Evolutionary conservation across 495 filamentous ascomycete genomes (phyloP).

Genomic region (Peziza echinospora): DNA sequence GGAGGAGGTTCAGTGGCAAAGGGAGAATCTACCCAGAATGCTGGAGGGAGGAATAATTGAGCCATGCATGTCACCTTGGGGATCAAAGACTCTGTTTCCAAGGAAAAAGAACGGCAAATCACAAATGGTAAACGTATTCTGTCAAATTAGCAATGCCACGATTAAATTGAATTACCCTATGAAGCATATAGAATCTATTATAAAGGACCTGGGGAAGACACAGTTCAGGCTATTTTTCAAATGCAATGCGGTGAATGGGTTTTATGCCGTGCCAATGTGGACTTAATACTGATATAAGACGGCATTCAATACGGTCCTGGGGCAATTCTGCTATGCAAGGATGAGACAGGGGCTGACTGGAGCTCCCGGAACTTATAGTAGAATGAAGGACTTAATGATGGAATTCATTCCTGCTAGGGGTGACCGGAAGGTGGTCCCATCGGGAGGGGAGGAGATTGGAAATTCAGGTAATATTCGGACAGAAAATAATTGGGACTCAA

Average conservation of each 20-base stretch:
- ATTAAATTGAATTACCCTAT: background rate
- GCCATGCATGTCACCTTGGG: background rate
- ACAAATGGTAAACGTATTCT: background rate
- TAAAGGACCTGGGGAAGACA: background rate
- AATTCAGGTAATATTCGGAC: no score
- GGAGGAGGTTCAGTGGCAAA: background rate
- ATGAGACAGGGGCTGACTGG: constrained; percentile 1
- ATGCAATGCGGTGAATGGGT: background rate
- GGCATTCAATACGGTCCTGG: background rate
- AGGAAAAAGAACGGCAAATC: background rate
- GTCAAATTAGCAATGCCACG: background rate
- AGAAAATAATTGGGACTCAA: background rate
- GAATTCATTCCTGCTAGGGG: background rate
- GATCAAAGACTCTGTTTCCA: background rate
- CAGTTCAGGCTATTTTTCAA: background rate
- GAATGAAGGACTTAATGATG: background rate
- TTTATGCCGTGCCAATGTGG: background rate
- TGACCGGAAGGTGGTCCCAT: no score
- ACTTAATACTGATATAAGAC: background rate
- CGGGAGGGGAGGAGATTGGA: no score
- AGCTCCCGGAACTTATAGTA: background rate
- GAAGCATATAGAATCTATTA: background rate
- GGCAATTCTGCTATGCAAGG: background rate
- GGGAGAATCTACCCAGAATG: background rate
- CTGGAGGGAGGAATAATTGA: constrained; percentile 1